phyloP scores from a whole-genome alignment of 352 stramenopile genomes.

The Globisporangium barbulae region DNA sequence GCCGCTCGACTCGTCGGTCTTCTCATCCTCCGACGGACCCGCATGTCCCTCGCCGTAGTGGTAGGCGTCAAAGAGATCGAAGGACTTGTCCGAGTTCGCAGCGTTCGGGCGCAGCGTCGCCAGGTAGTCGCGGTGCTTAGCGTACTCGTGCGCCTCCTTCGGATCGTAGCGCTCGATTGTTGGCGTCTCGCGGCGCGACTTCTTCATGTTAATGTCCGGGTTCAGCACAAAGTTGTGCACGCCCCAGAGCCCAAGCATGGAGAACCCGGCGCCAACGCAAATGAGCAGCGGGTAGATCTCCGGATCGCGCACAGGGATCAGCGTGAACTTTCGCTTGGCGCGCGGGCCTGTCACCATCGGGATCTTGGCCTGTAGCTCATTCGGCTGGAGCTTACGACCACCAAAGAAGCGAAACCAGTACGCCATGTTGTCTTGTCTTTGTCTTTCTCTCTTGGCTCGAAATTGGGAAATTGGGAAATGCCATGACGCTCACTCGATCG shows the following conservation, averaged over 20 bases:
- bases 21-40: background rate
- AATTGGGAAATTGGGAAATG: background rate
- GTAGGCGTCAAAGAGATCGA: conserved; percentile 4
- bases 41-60: conserved; percentile 1
- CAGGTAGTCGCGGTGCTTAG: conserved; percentile 22
- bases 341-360: conserved; percentile 26
- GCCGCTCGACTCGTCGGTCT: background rate
- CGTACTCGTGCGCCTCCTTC: conserved; percentile 24
- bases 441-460: background rate
- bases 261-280: conserved; percentile 23
- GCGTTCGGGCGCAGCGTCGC: conserved; percentile 15
- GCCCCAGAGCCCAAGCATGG: conserved; percentile 26
- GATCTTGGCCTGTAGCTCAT: conserved; percentile 37
- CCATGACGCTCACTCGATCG: background rate
- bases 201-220: conserved; percentile 29
- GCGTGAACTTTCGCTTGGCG: conserved; percentile 22
- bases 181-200: conserved; percentile 30
- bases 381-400: conserved; percentile 19
- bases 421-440: conserved; percentile 12
- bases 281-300: conserved; percentile 38
- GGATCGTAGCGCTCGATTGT: conserved; percentile 26
- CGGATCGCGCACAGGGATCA: conserved; percentile 31
- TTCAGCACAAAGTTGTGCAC: conserved; percentile 31
- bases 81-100: conserved; percentile 12
- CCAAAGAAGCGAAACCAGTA: conserved; percentile 18